Percentiles rank a stretch among this genome's conserved stretches.
phyloP scores from a whole-genome alignment of 495 filamentous ascomycete genomes.

The Massariosphaeria phaeospora region DNA sequence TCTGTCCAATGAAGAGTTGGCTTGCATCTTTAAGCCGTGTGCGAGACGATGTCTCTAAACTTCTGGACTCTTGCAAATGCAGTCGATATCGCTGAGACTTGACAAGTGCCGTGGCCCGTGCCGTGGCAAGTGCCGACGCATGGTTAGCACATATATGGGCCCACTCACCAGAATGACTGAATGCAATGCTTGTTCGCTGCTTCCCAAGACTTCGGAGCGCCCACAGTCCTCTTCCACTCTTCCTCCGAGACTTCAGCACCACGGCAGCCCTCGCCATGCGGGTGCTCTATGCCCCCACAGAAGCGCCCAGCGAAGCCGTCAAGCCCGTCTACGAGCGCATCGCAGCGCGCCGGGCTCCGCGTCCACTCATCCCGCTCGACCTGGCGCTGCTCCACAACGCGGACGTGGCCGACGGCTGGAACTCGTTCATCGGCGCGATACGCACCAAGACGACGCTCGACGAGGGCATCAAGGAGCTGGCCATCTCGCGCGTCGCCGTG shows the following conservation, averaged over 20 bases:
- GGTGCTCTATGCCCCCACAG: conserved; percentile 39
- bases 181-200: not conserved
- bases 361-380: conserved; percentile 41
- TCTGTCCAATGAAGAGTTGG: no score
- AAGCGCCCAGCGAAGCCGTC: conserved; percentile 21
- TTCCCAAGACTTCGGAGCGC: not conserved
- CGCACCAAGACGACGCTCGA: conserved; percentile 36
- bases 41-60: no score
- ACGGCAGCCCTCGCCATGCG: conserved; percentile 39
- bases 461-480: conserved; percentile 32
- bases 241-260: no score
- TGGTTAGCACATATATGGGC: not conserved
- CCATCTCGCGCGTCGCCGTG: conserved; percentile 40
- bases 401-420: conserved; percentile 41
- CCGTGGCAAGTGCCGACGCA: no score
- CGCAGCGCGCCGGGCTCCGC: conserved; percentile 36
- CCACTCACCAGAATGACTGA: not conserved
- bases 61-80: no score
- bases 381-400: conserved; percentile 42
- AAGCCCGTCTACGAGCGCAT: conserved; percentile 38
- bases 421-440: conserved; percentile 40
- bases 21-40: no score
- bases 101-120: no score
- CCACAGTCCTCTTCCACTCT: not conserved
- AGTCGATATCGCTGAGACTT: no score